Evolutionary conservation across 768 basidiomycete species (phyloP).

Genomic region (Phlebiopsis flavidoalba): DNA sequence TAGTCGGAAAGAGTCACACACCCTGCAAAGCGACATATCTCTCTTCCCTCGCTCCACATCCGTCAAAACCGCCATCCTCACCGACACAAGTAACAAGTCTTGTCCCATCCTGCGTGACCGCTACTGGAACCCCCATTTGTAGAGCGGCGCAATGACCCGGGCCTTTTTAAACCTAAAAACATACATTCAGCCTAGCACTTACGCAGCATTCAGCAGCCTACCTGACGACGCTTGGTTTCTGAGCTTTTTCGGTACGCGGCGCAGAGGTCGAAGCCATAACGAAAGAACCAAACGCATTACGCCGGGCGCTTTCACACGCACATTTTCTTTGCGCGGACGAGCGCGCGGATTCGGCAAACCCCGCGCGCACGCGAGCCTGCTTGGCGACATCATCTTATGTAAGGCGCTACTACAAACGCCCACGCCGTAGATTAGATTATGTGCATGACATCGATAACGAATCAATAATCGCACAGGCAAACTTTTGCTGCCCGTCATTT

Average conservation of each 20-base stretch:
- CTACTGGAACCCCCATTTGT: conserved; percentile 87
- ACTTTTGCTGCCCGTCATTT: too few relatives aligned
- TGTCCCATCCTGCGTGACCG: conserved; percentile 71
- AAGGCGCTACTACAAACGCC: too few relatives aligned
- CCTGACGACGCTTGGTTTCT: conserved; percentile 69
- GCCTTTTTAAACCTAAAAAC: conserved; percentile 70
- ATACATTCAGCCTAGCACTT: neutral
- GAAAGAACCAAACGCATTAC: neutral
- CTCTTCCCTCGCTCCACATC: conserved; percentile 67
- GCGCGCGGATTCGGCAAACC: neutral
- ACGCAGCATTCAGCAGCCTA: conserved; percentile 8
- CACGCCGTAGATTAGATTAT: too few relatives aligned
- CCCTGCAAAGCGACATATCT: conserved; percentile 79
- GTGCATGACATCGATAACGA: too few relatives aligned
- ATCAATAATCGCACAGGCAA: too few relatives aligned
- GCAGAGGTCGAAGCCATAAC: conserved; percentile 6
- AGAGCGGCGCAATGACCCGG: conserved; percentile 69
- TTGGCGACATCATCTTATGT: too few relatives aligned
- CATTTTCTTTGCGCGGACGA: conserved; percentile 9
- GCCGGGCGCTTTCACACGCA: neutral
- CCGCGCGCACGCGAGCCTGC: too few relatives aligned
- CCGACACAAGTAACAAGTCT: conserved; percentile 83
- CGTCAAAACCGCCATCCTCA: conserved; percentile 80
- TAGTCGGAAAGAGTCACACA: too few relatives aligned
- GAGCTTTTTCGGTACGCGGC: conserved; percentile 34